These are phyloP conservation scores for Wickerhamiella hasegawae DNA, from an alignment of 805 yeast species.

Conservation along the genomic window DNA sequence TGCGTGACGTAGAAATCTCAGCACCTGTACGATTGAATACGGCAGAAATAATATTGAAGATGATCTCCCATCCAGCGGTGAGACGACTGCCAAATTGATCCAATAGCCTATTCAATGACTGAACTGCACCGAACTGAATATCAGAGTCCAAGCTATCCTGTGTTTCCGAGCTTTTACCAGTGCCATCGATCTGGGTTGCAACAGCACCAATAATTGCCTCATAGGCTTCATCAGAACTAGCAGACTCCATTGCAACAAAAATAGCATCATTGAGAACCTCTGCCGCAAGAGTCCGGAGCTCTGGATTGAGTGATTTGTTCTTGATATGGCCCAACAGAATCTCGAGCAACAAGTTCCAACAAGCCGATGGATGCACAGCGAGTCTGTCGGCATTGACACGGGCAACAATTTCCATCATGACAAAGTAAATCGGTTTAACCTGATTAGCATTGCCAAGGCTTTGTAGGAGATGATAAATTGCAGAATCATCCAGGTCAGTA, in stretches of 20 bases:
- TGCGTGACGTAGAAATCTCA: slow-evolving; percentile 28
- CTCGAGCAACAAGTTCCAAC: slow-evolving; percentile 34
- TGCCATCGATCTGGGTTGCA: not conserved
- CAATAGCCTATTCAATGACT: slow-evolving; percentile 53
- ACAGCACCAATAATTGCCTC: not conserved
- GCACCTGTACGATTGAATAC: slow-evolving; percentile 22
- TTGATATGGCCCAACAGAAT: slow-evolving; percentile 31
- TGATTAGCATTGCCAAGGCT: slow-evolving; percentile 21
- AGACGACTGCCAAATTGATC: slow-evolving; percentile 59
- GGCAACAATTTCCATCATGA: slow-evolving; percentile 36
- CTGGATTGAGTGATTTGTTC: slow-evolving; percentile 25
- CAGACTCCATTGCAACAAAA: slow-evolving; percentile 16
- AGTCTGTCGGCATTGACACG: slow-evolving; percentile 37
- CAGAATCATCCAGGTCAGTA: slow-evolving; percentile 32
- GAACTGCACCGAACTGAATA: slow-evolving; percentile 43
- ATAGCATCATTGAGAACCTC: slow-evolving; percentile 38
- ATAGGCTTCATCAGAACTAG: slow-evolving; percentile 11
- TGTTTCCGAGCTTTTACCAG: too few relatives aligned
- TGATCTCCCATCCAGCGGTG: slow-evolving; percentile 54
- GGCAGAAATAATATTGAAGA: slow-evolving; percentile 36
- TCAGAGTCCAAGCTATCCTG: slow-evolving; percentile 32
- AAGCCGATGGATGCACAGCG: slow-evolving; percentile 16
- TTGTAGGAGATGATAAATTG: slow-evolving; percentile 33
- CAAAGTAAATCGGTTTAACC: slow-evolving; percentile 6
- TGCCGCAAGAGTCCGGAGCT: slow-evolving; percentile 33